Evolutionary conservation across 768 basidiomycete genomes (phyloP).

Genomic region (Collybia nuda): DNA sequence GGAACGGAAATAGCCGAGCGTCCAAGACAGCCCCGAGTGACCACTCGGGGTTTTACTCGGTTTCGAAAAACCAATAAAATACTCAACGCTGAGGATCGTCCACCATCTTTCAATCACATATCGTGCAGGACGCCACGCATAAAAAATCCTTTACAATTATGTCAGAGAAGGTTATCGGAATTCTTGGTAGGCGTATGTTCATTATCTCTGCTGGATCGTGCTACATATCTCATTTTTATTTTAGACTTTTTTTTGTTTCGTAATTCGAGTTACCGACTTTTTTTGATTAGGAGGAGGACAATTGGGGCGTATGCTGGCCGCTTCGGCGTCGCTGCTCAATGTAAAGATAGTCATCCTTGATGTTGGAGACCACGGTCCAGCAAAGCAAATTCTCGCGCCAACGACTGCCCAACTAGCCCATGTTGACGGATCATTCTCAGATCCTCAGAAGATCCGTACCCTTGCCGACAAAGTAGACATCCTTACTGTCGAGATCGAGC

Average conservation of each 20-base stretch:
- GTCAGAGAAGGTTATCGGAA: slow-evolving; percentile 48
- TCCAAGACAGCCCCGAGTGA: no score
- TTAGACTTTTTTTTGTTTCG: slow-evolving; percentile 8
- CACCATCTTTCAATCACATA: no score
- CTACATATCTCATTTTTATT: background rate
- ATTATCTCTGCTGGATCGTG: background rate
- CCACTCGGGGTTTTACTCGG: no score
- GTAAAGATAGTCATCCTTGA: slow-evolving; percentile 85
- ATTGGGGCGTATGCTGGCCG: slow-evolving; percentile 94
- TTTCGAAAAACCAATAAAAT: no score
- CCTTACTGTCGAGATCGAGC: slow-evolving; percentile 95
- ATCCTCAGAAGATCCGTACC: slow-evolving; percentile 73
- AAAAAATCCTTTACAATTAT: slow-evolving; percentile 17
- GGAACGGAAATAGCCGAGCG: no score
- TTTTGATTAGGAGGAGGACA: slow-evolving; percentile 83
- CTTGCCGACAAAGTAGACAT: slow-evolving; percentile 82
- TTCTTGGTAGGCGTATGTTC: slow-evolving; percentile 50
- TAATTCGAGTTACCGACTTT: slow-evolving; percentile 4
- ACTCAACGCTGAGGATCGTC: background rate
- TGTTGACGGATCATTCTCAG: slow-evolving; percentile 87
- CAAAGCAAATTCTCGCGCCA: slow-evolving; percentile 82
- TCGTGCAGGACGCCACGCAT: no score
- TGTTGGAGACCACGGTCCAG: slow-evolving; percentile 74
- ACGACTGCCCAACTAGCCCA: slow-evolving; percentile 49
- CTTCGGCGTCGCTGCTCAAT: slow-evolving; percentile 85